These are phyloP conservation scores for Trifolium pratense DNA, from an alignment of 306 rosid genomes.

Conservation along the genomic window DNA sequence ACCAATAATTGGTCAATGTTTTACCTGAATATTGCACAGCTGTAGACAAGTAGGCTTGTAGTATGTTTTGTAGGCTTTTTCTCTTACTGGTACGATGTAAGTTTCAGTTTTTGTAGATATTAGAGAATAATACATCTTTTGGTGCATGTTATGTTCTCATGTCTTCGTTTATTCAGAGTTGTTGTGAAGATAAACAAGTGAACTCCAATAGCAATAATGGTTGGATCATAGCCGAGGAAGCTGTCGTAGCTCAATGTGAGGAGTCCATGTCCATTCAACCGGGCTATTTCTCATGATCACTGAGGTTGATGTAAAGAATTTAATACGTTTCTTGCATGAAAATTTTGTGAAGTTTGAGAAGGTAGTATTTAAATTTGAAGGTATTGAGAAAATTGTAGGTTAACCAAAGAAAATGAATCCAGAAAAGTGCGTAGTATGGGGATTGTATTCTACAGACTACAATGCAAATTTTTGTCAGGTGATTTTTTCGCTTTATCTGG, in stretches of 20 bases:
- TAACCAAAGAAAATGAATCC: constrained; percentile 14
- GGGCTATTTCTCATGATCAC: constrained; percentile 46
- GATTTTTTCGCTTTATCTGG: constrained; percentile 1
- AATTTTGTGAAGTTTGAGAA: constrained; percentile 1
- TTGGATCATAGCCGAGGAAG: constrained; percentile 77
- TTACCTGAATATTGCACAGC: not conserved
- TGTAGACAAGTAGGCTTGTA: not conserved
- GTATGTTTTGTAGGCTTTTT: constrained; percentile 16
- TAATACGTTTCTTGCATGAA: constrained; percentile 14
- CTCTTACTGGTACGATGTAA: constrained; percentile 5
- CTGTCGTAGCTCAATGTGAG: constrained; percentile 66
- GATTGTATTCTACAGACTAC: constrained; percentile 32
- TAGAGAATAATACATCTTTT: not conserved
- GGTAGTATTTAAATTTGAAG: not conserved
- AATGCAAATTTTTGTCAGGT: constrained; percentile 17
- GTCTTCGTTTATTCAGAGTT: constrained; percentile 55
- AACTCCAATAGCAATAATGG: constrained; percentile 43
- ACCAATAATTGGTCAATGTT: not conserved
- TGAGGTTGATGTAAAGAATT: not conserved
- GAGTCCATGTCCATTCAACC: constrained; percentile 44
- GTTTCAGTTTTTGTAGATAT: not conserved
- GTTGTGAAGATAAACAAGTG: constrained; percentile 51
- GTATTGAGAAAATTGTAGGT: not conserved
- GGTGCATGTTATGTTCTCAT: constrained; percentile 8
- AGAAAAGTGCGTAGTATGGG: not conserved